Base-by-base conservation (phyloP, 441 rosid species). In the Raphanus hybrid region DNA sequence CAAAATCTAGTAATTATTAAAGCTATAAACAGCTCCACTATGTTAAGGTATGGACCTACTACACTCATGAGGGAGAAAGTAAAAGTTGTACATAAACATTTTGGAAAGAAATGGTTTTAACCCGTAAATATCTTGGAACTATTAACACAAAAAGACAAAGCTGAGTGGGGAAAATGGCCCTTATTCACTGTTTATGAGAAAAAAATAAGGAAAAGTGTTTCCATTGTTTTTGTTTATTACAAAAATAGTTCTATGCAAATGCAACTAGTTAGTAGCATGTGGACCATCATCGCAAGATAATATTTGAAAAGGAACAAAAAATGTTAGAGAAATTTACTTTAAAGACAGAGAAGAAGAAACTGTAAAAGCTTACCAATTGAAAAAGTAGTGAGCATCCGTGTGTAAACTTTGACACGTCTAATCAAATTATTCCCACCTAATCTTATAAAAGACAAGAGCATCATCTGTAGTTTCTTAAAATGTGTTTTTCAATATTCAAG, bases 251-350 rank as follows among this genome's bases (percentile, higher is more conserved):
- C 5, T 48, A 15, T 29, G 66, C 41, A 59, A 70, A 26, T 52
- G 55, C 66, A 70, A 64, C 52, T 58, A 67, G 50, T 35, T 48
- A 41, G n/a, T 66, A 66, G 27, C 63, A 65, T 71, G 39, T 48
- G 81, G 77, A 73, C 69, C 72, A 72, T 76, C 55, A 78, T 54
- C 20, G 14, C 35, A 78, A 11, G 50, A 77, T 64, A 16, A 43
- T 63, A 29, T 15, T 61, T 61, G 12, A 16, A 45, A 71, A 35
- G 14, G 29, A 71, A 71, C 57, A 60, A 41, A 37, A 37, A 57
- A 45, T 70, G 29, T 70, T 70, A 23, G 70, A 65, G 29, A 66
- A 55, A 15, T 60, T 20, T 63, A 57, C 15, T 23, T 63, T 58
- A 63, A 70, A 62, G 75, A 72, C 75, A 72, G 45, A 45, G 59